These are phyloP conservation scores for Agapanthus africanus DNA, from an alignment of 106 monocot species.

Conservation along the genomic window DNA sequence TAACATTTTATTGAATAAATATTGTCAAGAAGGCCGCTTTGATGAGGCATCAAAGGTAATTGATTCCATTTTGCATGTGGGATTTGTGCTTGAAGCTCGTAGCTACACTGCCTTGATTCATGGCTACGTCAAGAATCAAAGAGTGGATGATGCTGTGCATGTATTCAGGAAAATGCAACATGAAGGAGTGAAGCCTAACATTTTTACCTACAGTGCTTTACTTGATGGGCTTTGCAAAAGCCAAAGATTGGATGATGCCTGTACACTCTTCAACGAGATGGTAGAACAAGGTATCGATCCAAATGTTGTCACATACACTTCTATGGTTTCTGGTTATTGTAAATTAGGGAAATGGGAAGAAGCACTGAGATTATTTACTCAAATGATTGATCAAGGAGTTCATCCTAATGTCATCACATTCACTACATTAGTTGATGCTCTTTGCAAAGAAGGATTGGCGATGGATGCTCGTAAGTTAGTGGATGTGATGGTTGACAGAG, in stretches of 20 bases:
- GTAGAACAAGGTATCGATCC: not conserved
- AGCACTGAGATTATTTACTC: not conserved
- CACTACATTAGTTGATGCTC: not conserved
- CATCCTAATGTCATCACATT: not conserved
- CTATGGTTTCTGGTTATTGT: not conserved
- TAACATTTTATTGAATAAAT: conserved; percentile 20
- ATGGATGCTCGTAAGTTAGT: conserved; percentile 11
- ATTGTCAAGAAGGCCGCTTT: conserved; percentile 15
- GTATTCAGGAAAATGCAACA: not conserved
- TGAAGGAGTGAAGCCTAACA: not conserved
- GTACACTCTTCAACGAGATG: not conserved
- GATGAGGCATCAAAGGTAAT: conserved; percentile 12
- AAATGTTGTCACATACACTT: not conserved
- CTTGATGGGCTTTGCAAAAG: not conserved
- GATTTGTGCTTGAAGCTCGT: not conserved
- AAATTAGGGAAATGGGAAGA: not conserved
- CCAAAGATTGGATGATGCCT: not conserved
- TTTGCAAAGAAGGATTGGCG: conserved; percentile 14
- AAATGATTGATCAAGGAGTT: not conserved
- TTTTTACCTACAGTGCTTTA: not conserved
- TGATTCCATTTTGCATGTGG: not conserved
- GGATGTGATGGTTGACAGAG: conserved; percentile 9
- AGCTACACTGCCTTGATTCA: not conserved
- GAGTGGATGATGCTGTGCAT: not conserved
- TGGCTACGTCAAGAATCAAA: not conserved